Base-by-base conservation (phyloP, 805 yeast genomes). In the Candida incommunis region DNA sequence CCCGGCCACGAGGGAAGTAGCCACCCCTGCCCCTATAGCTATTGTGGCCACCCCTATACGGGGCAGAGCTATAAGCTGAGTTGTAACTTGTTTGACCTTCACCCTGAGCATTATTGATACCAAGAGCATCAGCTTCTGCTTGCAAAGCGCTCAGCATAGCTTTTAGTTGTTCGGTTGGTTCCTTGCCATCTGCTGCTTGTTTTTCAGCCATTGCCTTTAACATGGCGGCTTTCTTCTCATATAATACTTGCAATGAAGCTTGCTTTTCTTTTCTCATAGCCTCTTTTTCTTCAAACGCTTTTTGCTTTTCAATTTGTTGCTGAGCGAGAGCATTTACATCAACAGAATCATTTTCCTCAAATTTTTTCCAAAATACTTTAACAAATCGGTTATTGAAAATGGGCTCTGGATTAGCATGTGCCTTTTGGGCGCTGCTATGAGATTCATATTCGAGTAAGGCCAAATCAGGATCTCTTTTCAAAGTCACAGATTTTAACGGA, bases 381-480 rank as follows among this genome's bases (percentile, higher is more conserved):
- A 72, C 65, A 48, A 71, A 70, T 43, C 76, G 64, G 59, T 72
- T 72, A 44, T 64, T 66, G 49, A 71, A 71, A 15, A 72, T 64
- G 3, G 75, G 69, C 2, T 55, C 61, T 1, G 75, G 71, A 23
- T 63, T 60, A 3, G 53, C 42, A 66, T 71, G 71, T 1, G 76
- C 76, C 4, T 51, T 58, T 7, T 53, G 55, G 2, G 76, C 76
- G 48, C 58, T 51, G 23, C 58, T 63, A 41, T 63, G 67, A 15
- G 57, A 53, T 4, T 48, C 55, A 48, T 58, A 71, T 42, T 63
- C 69, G n/a, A 71, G 42, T 47, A 62, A 68, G 2, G 71, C 74
- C 15, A 58, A 49, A 24, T 60, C 51, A 26, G 50, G 48, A n/a
- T 44, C 48, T 0, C 23, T 34, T 40, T 63, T 56, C 11, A 71